Base-by-base conservation (phyloP, 257 asterid species). In the Verbena officinalis region DNA sequence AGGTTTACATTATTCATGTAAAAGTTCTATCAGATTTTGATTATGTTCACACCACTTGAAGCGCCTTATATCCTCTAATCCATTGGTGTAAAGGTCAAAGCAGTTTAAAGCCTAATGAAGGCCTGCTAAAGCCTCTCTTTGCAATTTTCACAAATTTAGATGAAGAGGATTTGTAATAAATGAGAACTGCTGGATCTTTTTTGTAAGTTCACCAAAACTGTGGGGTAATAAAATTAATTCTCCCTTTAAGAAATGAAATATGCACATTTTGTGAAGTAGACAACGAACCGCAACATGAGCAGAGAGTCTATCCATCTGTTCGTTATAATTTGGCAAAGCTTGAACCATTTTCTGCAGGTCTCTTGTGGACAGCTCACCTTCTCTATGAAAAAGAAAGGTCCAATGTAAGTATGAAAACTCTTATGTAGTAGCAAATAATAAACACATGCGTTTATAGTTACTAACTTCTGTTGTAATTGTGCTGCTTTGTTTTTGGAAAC, bases 331-430 rank as follows among this genome's bases (percentile, higher is more conserved):
- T 22, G 97, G 97, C 84, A 94, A 81, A 61, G 96, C 88, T 81
- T 94, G 99, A 76, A 90, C 97, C 96, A 94, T 81, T 80, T 88
- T 94, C 89, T 94, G 97, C 77, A 94, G 69, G 61, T 90, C 99
- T 78, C 99, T 76, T 9, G 97, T 88, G 56, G 97, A 94, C 76
- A 94, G 44, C 75, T 94, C 99, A 75, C 84, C 88, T 64, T 94
- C 97, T 80, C 99, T 94, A 61, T 81, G 78, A 45, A 44, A 45
- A 76, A 74, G 62, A 51, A 73, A 16, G 65, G 57, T 21, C 49
- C 62, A 70, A 62, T 34, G 50, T 75, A 40, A 73, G 16, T 63
- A 46, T 39, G 19, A 21, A 40, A 55, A 36, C 13, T 7, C 22
- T 45, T 61, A 42, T 11, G 16, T 42, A 14, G 11, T 12, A 11